Evolutionary conservation across 208 protist species (phyloP).

Genomic region (Wallacemonas sp.): DNA sequence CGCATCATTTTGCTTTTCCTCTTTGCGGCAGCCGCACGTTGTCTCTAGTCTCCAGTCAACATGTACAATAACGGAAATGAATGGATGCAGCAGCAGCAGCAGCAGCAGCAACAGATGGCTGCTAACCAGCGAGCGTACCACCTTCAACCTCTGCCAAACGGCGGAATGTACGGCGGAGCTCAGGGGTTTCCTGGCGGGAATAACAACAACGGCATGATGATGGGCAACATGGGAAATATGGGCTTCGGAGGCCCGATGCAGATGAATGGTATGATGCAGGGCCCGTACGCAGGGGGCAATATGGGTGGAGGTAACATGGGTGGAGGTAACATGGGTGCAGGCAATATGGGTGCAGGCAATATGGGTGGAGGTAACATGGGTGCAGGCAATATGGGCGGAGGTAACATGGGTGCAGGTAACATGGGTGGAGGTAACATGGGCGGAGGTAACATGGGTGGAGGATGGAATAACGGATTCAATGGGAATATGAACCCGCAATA

Average conservation of each 20-base stretch:
- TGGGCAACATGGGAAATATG: conserved; percentile 18
- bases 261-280: conserved; percentile 19
- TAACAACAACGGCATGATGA: conserved; percentile 25
- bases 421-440: not conserved
- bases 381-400: not conserved
- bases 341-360: not conserved
- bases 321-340: not conserved
- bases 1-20: not conserved
- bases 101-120: conserved; percentile 7
- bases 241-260: conserved; percentile 1
- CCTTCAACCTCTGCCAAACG: conserved; percentile 25
- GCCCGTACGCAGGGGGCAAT: not conserved
- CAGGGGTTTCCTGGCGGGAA: not conserved
- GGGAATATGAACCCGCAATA: conserved; percentile 1
- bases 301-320: conserved; percentile 3
- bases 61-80: conserved; percentile 17
- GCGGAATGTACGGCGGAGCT: conserved; percentile 12
- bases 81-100: conserved; percentile 27
- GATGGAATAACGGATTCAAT: conserved; percentile 26
- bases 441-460: conserved; percentile 11
- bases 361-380: conserved; percentile 15
- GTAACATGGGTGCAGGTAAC: not conserved
- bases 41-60: not conserved
- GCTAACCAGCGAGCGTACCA: conserved; percentile 24
- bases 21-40: not conserved